Evolutionary conservation across 2,329 filamentous ascomycete genomes (phyloP).

Genomic region (Tolypocladium inflatum): DNA sequence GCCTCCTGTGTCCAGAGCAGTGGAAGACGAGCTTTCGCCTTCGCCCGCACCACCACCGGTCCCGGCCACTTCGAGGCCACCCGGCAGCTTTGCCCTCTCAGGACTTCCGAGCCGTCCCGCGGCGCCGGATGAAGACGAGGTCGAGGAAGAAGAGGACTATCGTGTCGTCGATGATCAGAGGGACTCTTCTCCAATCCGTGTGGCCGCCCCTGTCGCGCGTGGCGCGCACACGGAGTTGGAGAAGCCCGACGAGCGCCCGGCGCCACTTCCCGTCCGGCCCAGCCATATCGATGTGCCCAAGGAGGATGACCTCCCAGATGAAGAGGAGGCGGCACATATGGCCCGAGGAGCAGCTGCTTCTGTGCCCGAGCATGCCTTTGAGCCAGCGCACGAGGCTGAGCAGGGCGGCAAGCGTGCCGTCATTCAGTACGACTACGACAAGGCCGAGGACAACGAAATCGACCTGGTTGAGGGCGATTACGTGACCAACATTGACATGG

Average conservation of each 20-base stretch:
- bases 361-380: conserved; percentile 33
- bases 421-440: conserved; percentile 92
- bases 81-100: conserved; percentile 69
- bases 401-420: conserved; percentile 60
- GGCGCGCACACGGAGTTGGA: conserved; percentile 44
- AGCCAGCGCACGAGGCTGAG: conserved; percentile 15
- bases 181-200: conserved; percentile 66
- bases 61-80: conserved; percentile 58
- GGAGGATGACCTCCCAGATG: conserved; percentile 56
- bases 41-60: conserved; percentile 30
- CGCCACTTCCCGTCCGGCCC: conserved; percentile 51
- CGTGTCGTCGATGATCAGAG: conserved; percentile 27
- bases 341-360: conserved; percentile 50
- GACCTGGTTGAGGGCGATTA: conserved; percentile 82
- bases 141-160: conserved; percentile 46
- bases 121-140: conserved; percentile 40
- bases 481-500: conserved; percentile 90
- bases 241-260: conserved; percentile 37
- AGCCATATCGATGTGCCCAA: conserved; percentile 54
- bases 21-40: conserved; percentile 30
- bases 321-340: conserved; percentile 50
- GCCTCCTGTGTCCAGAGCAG: conserved; percentile 24
- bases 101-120: conserved; percentile 58
- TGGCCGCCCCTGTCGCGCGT: conserved; percentile 77
- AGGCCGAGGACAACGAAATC: conserved; percentile 94